Evolutionary conservation across 352 stramenopile species (phyloP), one percentile per base, ranked within the genome.

Genomic region (Phytophthora lateralis): DNA sequence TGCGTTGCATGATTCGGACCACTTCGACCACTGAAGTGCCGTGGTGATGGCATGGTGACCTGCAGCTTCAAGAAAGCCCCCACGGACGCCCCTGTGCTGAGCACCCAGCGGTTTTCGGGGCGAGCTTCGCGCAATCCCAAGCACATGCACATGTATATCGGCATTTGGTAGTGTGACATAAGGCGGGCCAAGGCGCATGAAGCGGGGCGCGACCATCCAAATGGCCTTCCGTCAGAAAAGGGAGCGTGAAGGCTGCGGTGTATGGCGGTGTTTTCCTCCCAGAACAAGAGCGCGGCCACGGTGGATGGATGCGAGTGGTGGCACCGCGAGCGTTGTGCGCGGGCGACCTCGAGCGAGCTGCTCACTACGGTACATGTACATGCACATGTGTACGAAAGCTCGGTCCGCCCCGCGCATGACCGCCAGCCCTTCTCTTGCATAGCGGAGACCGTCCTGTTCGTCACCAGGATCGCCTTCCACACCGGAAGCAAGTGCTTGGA

Each of bases 271-370:
- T 14, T 24, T 44, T 44, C 38, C 17, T 44, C 38, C 32, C n/a
- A 60, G 47, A 60, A 55, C 63, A 66, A 71, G 63, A 71, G 63
- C 56, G 50, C 50, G 63, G 63, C 51, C 51, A 72, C 27, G 62
- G 62, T n/a, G 53, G 55, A 65, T 66, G 55, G 41, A 55, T 24
- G 46, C 44, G 10, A 18, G 37, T 30, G 26, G 26, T 30, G 26
- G 26, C 6, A 30, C 26, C 26, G 26, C 26, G 4, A 9, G 21
- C 21, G 21, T 24, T 24, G 21, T 24, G 21, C 21, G 21, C 21
- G 21, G 34, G 1, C 12, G 9, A 39, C 34, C 34, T 14, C 34
- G 10, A 41, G 6, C 35, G 35, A 18, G 35, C n/a, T n/a, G n/a
- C n/a, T n/a, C n/a, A n/a, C n/a, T n/a, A n/a, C n/a, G n/a, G n/a